Conservation (phyloP, 192 early-diverging fungal species). For the Entophlyctis helioformis region DNA sequence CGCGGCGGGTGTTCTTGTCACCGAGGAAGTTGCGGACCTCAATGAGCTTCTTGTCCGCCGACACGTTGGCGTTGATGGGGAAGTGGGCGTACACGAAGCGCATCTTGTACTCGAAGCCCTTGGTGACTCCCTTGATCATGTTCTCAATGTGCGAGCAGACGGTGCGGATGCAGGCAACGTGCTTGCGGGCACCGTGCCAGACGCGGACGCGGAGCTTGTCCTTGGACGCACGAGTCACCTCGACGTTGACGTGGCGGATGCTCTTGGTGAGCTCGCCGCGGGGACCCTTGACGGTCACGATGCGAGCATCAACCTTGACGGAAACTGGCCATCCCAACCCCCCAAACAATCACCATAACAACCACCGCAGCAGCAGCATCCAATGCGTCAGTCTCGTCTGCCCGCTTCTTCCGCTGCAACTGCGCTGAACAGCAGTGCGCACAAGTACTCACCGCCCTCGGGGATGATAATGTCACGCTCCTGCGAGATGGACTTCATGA, state of each 20-base stretch:
- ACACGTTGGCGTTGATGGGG: slow-evolving; percentile 93
- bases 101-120: slow-evolving; percentile 99
- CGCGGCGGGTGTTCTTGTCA: slow-evolving; percentile 81
- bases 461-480: slow-evolving; percentile 84
- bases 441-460: slow-evolving; percentile 44
- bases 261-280: slow-evolving; percentile 81
- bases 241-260: slow-evolving; percentile 89
- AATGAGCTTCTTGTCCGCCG: slow-evolving; percentile 57
- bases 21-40: slow-evolving; percentile 99
- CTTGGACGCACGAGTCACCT: slow-evolving; percentile 59
- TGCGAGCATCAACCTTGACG: slow-evolving; percentile 79
- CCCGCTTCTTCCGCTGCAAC: slow-evolving; percentile 7
- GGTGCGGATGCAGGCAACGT: slow-evolving; percentile 96
- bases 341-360: no score
- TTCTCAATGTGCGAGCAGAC: slow-evolving; percentile 91
- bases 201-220: slow-evolving; percentile 76
- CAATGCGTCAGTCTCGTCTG: neutral
- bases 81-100: slow-evolving; percentile 98
- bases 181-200: slow-evolving; percentile 93
- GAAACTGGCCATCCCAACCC: slow-evolving; percentile 51
- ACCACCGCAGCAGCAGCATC: neutral
- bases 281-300: slow-evolving; percentile 78
- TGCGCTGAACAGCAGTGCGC: neutral
- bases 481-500: slow-evolving; percentile 91
- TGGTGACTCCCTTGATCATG: slow-evolving; percentile 96